phyloP scores from a whole-genome alignment of 768 basidiomycete species.

The Psilocybe azurescens region DNA sequence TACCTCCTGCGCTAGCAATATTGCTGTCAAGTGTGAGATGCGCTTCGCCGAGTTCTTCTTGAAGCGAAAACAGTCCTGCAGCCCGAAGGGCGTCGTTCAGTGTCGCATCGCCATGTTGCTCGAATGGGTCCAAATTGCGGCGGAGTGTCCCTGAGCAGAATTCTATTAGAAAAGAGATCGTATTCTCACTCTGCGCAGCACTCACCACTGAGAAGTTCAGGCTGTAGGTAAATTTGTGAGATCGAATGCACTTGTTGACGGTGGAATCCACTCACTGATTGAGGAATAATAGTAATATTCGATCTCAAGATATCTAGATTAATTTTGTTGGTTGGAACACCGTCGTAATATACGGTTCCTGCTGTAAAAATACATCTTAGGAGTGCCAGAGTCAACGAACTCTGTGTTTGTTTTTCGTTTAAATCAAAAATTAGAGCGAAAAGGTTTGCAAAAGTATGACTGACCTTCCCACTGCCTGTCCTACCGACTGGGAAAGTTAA shows the following conservation, averaged over 20 bases:
- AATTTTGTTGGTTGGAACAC: slow-evolving; percentile 48
- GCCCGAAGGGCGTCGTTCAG: slow-evolving; percentile 47
- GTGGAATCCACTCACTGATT: slow-evolving; percentile 36
- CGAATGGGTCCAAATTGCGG: slow-evolving; percentile 70
- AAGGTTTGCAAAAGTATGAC: neutral
- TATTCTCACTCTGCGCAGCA: slow-evolving; percentile 1
- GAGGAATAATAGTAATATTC: slow-evolving; percentile 65
- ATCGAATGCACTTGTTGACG: neutral
- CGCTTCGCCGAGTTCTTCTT: slow-evolving; percentile 51
- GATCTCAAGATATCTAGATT: slow-evolving; percentile 62
- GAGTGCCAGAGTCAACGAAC: slow-evolving; percentile 61
- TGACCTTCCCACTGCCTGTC: slow-evolving; percentile 52
- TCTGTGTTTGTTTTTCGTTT: slow-evolving; percentile 30
- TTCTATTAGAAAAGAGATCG: neutral
- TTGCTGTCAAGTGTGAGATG: slow-evolving; percentile 49
- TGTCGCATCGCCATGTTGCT: slow-evolving; percentile 56
- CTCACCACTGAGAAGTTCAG: slow-evolving; percentile 58
- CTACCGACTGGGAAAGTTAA: slow-evolving; percentile 38
- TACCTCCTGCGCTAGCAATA: slow-evolving; percentile 61
- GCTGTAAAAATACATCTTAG: slow-evolving; percentile 61
- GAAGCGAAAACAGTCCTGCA: slow-evolving; percentile 43
- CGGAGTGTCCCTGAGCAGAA: slow-evolving; percentile 46
- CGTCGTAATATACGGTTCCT: slow-evolving; percentile 63
- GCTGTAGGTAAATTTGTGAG: slow-evolving; percentile 29
- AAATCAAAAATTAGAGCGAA: neutral